Evolutionary conservation across 805 yeast genomes (phyloP).

Genomic region (Metschnikowia reukaufii): DNA sequence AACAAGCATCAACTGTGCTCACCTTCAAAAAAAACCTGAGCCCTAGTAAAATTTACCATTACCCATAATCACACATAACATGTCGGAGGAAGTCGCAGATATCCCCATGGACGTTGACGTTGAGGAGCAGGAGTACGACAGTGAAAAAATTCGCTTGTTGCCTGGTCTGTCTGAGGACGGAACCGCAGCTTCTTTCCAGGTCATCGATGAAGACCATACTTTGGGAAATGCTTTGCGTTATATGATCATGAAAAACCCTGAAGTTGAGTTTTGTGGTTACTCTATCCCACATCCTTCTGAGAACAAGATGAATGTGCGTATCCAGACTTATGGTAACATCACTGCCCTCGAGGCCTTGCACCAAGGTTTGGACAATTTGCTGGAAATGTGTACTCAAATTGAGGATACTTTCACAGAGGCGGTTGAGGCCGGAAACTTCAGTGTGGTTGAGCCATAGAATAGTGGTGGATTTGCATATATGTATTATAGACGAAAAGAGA

Average conservation of each 20-base stretch:
- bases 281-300: slow-evolving; percentile 99
- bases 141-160: slow-evolving; percentile 61
- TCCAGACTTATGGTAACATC: slow-evolving; percentile 84
- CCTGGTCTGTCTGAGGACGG: slow-evolving; percentile 94
- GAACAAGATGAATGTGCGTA: slow-evolving; percentile 80
- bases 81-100: slow-evolving; percentile 23
- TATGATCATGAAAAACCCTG: slow-evolving; percentile 95
- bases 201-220: slow-evolving; percentile 93
- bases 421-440: slow-evolving; percentile 56
- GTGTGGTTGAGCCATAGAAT: slow-evolving; percentile 47
- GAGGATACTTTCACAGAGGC: slow-evolving; percentile 75
- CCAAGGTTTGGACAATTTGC: slow-evolving; percentile 83
- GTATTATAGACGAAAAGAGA: slow-evolving; percentile 5
- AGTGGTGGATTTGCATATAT: slow-evolving; percentile 2
- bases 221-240: slow-evolving; percentile 92
- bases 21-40: background rate
- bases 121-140: slow-evolving; percentile 48
- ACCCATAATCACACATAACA: slow-evolving; percentile 1
- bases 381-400: slow-evolving; percentile 77
- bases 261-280: slow-evolving; percentile 97
- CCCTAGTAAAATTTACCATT: background rate
- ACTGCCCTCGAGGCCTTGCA: slow-evolving; percentile 93
- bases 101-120: slow-evolving; percentile 27
- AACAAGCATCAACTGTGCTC: background rate
- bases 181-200: slow-evolving; percentile 90